phyloP scores from a whole-genome alignment of 2,329 filamentous ascomycete species.

The Metarhizium brunneum region DNA sequence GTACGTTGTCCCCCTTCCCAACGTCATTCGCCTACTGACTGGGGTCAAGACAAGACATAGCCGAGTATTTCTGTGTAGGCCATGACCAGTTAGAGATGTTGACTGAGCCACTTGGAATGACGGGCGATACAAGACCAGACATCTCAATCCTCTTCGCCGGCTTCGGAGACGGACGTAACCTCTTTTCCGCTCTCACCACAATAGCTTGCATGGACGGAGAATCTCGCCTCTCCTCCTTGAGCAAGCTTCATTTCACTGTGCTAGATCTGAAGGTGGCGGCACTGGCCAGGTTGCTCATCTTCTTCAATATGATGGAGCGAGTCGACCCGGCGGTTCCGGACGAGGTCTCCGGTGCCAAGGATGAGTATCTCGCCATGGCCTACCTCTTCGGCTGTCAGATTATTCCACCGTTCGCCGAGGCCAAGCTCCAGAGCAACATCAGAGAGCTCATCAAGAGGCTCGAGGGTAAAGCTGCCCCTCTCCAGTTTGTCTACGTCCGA shows the following conservation, averaged over 20 bases:
- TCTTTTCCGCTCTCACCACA: constrained; percentile 10
- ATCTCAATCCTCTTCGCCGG: constrained; percentile 14
- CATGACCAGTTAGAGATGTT: neutral
- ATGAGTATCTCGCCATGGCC: constrained; percentile 10
- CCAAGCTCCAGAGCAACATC: constrained; percentile 11
- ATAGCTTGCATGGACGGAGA: neutral
- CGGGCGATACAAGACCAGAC: neutral
- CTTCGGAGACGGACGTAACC: constrained; percentile 14
- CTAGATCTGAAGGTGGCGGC: constrained; percentile 14
- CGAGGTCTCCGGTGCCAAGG: constrained; percentile 1
- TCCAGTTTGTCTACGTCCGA: neutral
- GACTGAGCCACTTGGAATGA: neutral
- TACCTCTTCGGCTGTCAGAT: constrained; percentile 12
- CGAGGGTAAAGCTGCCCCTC: constrained; percentile 4
- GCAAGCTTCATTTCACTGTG: constrained; percentile 12
- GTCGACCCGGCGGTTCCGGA: neutral
- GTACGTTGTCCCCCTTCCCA: neutral
- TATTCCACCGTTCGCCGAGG: constrained; percentile 10
- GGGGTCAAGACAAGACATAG: neutral
- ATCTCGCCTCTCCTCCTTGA: neutral
- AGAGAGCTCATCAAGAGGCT: constrained; percentile 8
- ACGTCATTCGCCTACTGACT: neutral
- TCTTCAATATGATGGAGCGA: constrained; percentile 10
- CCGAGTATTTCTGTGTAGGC: neutral
- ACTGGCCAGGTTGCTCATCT: constrained; percentile 13